Percentiles rank a stretch among this genome's conserved stretches.
phyloP scores from a whole-genome alignment of 257 asterid species.

The Jacaranda copaia region DNA sequence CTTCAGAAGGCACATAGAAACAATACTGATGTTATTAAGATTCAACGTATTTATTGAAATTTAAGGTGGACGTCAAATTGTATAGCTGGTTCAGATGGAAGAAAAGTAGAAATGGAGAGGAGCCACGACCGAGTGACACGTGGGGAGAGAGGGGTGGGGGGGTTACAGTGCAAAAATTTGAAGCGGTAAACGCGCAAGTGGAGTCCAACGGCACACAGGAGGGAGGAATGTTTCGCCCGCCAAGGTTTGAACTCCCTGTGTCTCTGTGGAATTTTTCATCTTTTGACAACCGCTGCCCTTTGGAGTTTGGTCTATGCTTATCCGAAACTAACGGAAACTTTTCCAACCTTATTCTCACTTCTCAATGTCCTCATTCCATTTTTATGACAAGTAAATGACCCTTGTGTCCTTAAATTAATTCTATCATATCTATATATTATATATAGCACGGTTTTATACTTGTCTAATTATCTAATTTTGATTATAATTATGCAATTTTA shows the following conservation, averaged over 20 bases:
- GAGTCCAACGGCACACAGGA: slow-evolving; percentile 32
- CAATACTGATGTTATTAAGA: background rate
- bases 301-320: slow-evolving; percentile 19
- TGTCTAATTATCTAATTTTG: too few relatives aligned
- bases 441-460: too few relatives aligned
- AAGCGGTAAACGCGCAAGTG: slow-evolving; percentile 63
- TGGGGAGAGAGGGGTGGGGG: slow-evolving; percentile 3
- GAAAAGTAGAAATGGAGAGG: slow-evolving; percentile 24
- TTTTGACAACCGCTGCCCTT: too few relatives aligned
- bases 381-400: slow-evolving; percentile 8
- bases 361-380: background rate
- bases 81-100: background rate
- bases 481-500: too few relatives aligned
- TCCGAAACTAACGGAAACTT: slow-evolving; percentile 47
- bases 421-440: too few relatives aligned
- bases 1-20: too few relatives aligned
- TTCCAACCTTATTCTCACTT: background rate
- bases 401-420: background rate
- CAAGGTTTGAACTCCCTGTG: slow-evolving; percentile 30
- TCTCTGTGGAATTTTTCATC: background rate
- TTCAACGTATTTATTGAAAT: background rate
- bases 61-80: background rate
- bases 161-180: slow-evolving; percentile 13
- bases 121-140: background rate
- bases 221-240: slow-evolving; percentile 40